Percentiles rank a stretch among this genome's conserved stretches.
These are phyloP conservation scores for Acmispon strigosus DNA, from an alignment of 306 rosid species.

Conservation along the genomic window DNA sequence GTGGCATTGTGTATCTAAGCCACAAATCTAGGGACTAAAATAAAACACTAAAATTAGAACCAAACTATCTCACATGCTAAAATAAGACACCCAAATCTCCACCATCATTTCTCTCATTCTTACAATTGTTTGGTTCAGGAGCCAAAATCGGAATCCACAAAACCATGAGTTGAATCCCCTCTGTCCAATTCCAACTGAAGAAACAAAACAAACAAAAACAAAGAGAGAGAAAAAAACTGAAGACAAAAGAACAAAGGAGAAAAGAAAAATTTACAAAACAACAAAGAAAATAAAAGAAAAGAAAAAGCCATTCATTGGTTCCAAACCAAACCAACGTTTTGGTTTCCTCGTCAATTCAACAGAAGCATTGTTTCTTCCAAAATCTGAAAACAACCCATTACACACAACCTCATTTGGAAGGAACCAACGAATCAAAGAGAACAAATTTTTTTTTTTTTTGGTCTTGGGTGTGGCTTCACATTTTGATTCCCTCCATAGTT, in stretches of 20 bases:
- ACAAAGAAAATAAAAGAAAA: slow-evolving; percentile 20
- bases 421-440: too few relatives aligned
- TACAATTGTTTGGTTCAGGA: slow-evolving; percentile 68
- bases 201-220: slow-evolving; percentile 9
- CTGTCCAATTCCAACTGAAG: slow-evolving; percentile 39
- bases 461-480: slow-evolving; percentile 2
- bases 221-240: not conserved
- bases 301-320: slow-evolving; percentile 17
- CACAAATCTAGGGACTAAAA: not conserved
- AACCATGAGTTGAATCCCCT: slow-evolving; percentile 36
- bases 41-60: slow-evolving; percentile 23
- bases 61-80: slow-evolving; percentile 19
- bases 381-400: slow-evolving; percentile 35
- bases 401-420: not conserved
- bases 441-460: not conserved
- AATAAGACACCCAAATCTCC: slow-evolving; percentile 21
- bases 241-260: not conserved
- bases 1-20: not conserved
- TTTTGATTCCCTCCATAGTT: slow-evolving; percentile 21
- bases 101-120: slow-evolving; percentile 26
- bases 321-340: slow-evolving; percentile 35
- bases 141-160: slow-evolving; percentile 55
- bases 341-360: slow-evolving; percentile 51
- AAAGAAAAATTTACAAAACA: slow-evolving; percentile 5
- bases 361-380: slow-evolving; percentile 13